Evolutionary conservation across 2,329 filamentous ascomycete genomes (phyloP), one percentile per base, ranked within the genome.

Genomic region (Graphilbum sp.): DNA sequence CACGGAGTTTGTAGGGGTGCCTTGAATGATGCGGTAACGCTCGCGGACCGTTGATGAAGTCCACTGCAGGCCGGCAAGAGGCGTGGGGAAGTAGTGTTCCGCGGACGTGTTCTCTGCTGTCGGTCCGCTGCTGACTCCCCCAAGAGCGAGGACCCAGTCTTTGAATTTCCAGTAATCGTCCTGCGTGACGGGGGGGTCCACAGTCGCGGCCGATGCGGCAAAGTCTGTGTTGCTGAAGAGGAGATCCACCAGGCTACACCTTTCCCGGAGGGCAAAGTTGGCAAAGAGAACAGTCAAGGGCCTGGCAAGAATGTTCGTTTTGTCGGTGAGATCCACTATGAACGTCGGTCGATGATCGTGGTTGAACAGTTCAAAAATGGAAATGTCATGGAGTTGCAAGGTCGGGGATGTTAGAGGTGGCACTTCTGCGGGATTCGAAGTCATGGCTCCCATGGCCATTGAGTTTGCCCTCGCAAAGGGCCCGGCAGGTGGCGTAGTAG

Each of bases 331-430:
- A 49, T 88, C 81, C 25, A 88, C 63, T 32, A 88, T 67, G 48
- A 88, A 84, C 0, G 79, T 82, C 3, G 81, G 83, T 34, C 83
- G 64, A 36, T 79, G 72, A 52, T 90, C 83, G 46, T 80, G 71
- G 50, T 88, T 81, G 31, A 90, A 56, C 30, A 88, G 59, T 53
- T 88, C 83, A 17, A 78, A 57, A 10, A 84, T 66, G 19, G 79
- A 76, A 37, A 86, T 63, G 20, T 69, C 68, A 32, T 71, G 70
- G 5, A 87, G 21, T 11, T 24, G 21, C 6, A 24, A 24, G 11
- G 11, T 61, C 36, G 73, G 59, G n/a, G n/a, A n/a, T n/a, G n/a
- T n/a, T n/a, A n/a, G n/a, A n/a, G n/a, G n/a, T n/a, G n/a, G n/a
- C n/a, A n/a, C n/a, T n/a, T n/a, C n/a, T n/a, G n/a, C n/a, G n/a